Conservation (phyloP, 1,284 basidiomycete genomes). For the Fomitopsis palustris region DNA sequence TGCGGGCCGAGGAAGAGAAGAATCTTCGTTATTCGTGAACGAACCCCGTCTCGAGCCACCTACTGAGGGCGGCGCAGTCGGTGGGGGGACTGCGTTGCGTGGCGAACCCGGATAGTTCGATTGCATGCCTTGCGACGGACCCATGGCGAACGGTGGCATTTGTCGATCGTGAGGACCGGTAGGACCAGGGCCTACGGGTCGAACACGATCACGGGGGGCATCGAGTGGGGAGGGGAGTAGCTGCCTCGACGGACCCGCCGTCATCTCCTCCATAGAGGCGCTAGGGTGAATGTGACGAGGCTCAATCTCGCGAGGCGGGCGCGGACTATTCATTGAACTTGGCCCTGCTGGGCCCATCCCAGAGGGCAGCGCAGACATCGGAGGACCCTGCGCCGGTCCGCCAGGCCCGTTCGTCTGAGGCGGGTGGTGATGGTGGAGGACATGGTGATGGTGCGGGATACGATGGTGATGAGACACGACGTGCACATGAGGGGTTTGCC, state of each 20-base stretch:
- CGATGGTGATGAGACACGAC: conserved; percentile 35
- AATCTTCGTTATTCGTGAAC: conserved; percentile 25
- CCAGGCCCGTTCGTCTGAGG: conserved; percentile 11
- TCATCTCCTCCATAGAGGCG: conserved; percentile 43
- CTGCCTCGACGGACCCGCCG: conserved; percentile 27
- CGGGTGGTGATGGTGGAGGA: conserved; percentile 40
- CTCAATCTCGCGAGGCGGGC: conserved; percentile 25
- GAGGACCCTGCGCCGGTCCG: conserved; percentile 12
- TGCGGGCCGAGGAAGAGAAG: conserved; percentile 15
- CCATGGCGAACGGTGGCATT: conserved; percentile 47
- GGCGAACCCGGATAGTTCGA: conserved; percentile 22
- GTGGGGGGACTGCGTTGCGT: conserved; percentile 14
- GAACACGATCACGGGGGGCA: conserved; percentile 23
- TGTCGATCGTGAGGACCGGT: conserved; percentile 33
- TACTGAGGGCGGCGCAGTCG: conserved; percentile 20
- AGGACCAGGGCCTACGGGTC: conserved; percentile 30
- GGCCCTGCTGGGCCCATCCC: conserved; percentile 8
- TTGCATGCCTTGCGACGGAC: conserved; percentile 39
- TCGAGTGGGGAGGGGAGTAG: conserved; percentile 13
- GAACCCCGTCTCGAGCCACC: conserved; percentile 30
- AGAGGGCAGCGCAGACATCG: conserved; percentile 19
- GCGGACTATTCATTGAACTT: conserved; percentile 17
- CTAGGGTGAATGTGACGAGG: conserved; percentile 28
- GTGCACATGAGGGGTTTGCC: conserved; percentile 29
- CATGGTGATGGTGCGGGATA: conserved; percentile 39